Base-by-base conservation (phyloP, 495 filamentous ascomycete genomes). In the Hypoxylon subgilvum region DNA sequence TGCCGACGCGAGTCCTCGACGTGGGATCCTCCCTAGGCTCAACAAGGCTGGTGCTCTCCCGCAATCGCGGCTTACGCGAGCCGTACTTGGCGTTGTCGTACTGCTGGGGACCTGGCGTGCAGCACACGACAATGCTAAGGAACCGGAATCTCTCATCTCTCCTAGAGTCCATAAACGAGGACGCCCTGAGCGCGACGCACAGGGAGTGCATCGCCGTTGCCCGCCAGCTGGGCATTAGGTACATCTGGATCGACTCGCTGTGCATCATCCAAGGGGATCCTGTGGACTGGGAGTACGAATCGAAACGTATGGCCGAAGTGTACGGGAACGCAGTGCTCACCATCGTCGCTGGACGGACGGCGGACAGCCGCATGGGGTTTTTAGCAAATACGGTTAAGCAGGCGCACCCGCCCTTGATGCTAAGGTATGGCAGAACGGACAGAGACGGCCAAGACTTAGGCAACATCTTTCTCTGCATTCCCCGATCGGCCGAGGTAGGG, bases 201-300 rank as follows among this genome's bases (percentile, higher is more conserved):
- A 28, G 31, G 6, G 67, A 69, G 8, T 64, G 61, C 30, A 59
- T 68, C n/a, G 13, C 30, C 13, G 41, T 68, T 4, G 44, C 61
- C 6, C 65, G 65, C 6, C 38, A 63, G 1, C 28, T 70, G 2
- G 67, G 65, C 9, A 65, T 68, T n/a, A 34, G 38, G 9, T 70
- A 69, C 38, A 31, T 68, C 19, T 70, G 65, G 67, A 66, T 70
- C 38, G 67, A 70, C 48, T 53, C 54, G 2, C 40, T 70, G 4
- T 70, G 67, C 17, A 70, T 70, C 17, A 60, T 70, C 10, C 67
- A 70, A 22, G 53, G 49, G 6, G 59, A 57, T 12, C 31, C 14
- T 5, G 46, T 34, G 1, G 67, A 69, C 25, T 70, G 65, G 67
- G 17, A 42, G 0, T 38, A 60, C 14, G 65, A 70, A 18, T 57